phyloP scores from a whole-genome alignment of 306 rosid species.

The Quercus wislizeni region DNA sequence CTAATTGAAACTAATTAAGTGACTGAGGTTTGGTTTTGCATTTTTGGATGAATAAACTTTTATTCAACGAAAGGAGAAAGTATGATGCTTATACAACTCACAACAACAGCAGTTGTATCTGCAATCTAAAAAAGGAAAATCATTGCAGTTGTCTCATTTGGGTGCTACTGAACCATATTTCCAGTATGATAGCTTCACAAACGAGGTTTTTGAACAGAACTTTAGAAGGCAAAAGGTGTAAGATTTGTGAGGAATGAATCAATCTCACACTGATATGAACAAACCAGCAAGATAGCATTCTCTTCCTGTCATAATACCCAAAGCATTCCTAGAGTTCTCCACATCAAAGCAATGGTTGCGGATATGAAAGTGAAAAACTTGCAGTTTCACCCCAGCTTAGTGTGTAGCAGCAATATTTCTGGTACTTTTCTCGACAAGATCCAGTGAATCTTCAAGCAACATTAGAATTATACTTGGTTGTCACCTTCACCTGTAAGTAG shows the following conservation, averaged over 20 bases:
- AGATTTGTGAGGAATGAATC: neutral
- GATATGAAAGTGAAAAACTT: neutral
- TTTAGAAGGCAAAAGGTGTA: neutral
- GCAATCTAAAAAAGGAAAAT: neutral
- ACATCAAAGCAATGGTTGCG: neutral
- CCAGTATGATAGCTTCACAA: neutral
- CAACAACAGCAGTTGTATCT: neutral
- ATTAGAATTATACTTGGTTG: neutral
- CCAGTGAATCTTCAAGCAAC: neutral
- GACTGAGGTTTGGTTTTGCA: neutral
- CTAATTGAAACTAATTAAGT: neutral
- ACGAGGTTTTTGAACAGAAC: neutral
- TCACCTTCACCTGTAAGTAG: neutral
- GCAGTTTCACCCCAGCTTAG: neutral
- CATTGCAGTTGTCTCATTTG: neutral
- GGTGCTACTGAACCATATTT: neutral
- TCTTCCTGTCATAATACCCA: neutral
- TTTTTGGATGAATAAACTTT: neutral
- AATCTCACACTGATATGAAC: neutral
- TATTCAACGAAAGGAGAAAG: neutral
- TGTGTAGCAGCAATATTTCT: neutral
- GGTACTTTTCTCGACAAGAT: neutral
- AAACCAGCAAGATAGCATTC: neutral
- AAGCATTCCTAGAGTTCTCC: neutral
- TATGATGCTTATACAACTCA: neutral